These are phyloP conservation scores for Austroboletus olivaceoglutinosus DNA, from an alignment of 1,284 basidiomycete species.

Conservation along the genomic window DNA sequence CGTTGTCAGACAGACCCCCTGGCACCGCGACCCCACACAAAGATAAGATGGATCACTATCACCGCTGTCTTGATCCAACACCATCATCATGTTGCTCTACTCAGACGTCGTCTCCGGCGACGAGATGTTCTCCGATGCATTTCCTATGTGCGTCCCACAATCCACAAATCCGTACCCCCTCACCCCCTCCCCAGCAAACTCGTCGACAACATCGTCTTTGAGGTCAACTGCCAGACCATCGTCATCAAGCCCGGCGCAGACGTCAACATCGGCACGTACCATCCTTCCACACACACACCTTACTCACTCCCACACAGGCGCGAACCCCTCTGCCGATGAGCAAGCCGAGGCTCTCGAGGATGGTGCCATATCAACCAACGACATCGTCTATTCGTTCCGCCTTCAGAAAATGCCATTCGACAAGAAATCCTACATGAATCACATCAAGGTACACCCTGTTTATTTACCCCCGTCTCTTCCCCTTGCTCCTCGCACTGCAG, in stretches of 20 bases:
- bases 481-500: slow-evolving; percentile 38
- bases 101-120: slow-evolving; percentile 74
- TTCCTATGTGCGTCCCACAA: slow-evolving; percentile 62
- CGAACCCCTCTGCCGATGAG: slow-evolving; percentile 92
- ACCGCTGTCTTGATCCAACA: slow-evolving; percentile 18
- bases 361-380: slow-evolving; percentile 79
- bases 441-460: slow-evolving; percentile 71
- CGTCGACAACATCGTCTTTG: slow-evolving; percentile 84
- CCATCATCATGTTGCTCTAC: slow-evolving; percentile 71
- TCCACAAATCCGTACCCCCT: background rate
- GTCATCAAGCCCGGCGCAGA: slow-evolving; percentile 76
- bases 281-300: background rate
- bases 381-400: slow-evolving; percentile 92
- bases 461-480: background rate
- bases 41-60: slow-evolving; percentile 19
- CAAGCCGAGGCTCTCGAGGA: slow-evolving; percentile 81
- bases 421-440: slow-evolving; percentile 85
- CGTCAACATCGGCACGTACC: slow-evolving; percentile 81
- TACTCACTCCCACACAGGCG: slow-evolving; percentile 50
- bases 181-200: slow-evolving; percentile 56
- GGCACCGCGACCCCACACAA: slow-evolving; percentile 5
- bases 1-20: slow-evolving; percentile 9
- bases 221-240: slow-evolving; percentile 85
- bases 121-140: slow-evolving; percentile 97
- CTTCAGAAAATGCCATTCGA: slow-evolving; percentile 85